A percentile compares a stretch with the other conserved stretches of the same genome.
Evolutionary conservation across 1,139 yeast species (phyloP).

Genomic region (Yamadazyma friedrichii): DNA sequence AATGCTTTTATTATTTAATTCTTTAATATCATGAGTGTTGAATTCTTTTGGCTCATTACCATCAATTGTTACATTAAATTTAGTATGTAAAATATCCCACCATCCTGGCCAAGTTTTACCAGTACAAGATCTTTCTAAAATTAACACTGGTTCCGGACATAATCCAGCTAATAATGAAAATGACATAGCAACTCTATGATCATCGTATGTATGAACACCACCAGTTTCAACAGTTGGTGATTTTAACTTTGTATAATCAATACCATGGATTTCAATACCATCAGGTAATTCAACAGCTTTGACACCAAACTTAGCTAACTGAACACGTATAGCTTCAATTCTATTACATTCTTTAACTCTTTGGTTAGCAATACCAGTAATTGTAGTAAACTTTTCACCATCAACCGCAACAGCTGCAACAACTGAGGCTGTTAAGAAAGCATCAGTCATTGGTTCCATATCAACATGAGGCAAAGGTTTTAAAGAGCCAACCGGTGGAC

Average conservation of each 20-base stretch:
- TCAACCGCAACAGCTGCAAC: slow-evolving; percentile 86
- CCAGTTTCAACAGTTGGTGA: slow-evolving; percentile 45
- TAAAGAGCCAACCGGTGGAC: slow-evolving; percentile 71
- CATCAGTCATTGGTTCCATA: slow-evolving; percentile 99
- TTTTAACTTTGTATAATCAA: slow-evolving; percentile 44
- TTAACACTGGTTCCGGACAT: slow-evolving; percentile 56
- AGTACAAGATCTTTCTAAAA: slow-evolving; percentile 87
- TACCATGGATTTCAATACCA: slow-evolving; percentile 85
- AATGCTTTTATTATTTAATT: slow-evolving; percentile 48
- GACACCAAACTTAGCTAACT: slow-evolving; percentile 89
- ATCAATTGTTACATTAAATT: slow-evolving; percentile 61
- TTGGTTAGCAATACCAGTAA: slow-evolving; percentile 96
- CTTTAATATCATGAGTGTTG: background rate
- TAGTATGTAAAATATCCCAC: slow-evolving; percentile 90
- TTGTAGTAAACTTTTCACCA: slow-evolving; percentile 59
- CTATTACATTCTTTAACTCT: slow-evolving; percentile 97
- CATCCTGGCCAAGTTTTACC: slow-evolving; percentile 99
- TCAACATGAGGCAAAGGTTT: slow-evolving; percentile 75
- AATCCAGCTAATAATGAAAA: slow-evolving; percentile 79
- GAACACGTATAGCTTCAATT: slow-evolving; percentile 90
- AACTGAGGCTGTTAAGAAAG: slow-evolving; percentile 93
- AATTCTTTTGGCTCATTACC: slow-evolving; percentile 55
- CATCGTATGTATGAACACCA: slow-evolving; percentile 83
- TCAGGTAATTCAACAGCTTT: slow-evolving; percentile 80
- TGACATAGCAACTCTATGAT: slow-evolving; percentile 98